phyloP scores from a whole-genome alignment of 1,284 basidiomycete species.

The Sanghuangporus weigelae region DNA sequence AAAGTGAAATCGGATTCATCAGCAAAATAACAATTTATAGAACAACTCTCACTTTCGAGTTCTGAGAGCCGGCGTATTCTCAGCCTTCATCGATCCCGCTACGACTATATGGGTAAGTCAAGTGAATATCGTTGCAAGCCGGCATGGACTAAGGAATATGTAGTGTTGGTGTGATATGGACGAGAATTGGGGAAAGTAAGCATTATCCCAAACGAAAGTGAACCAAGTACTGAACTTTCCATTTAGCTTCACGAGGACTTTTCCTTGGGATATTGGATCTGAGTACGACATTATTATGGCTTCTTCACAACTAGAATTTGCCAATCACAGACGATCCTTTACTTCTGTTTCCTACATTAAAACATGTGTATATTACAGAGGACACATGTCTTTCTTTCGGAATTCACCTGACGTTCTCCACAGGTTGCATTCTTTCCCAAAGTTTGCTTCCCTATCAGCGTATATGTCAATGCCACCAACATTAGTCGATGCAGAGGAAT shows the following conservation, averaged over 20 bases:
- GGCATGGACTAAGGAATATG: not conserved
- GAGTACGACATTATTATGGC: conserved; percentile 14
- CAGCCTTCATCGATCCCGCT: conserved; percentile 13
- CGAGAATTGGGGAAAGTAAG: conserved; percentile 18
- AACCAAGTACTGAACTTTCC: not conserved
- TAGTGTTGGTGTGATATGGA: conserved; percentile 19
- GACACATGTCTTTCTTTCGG: conserved; percentile 17
- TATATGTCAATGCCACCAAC: conserved; percentile 10
- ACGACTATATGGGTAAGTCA: conserved; percentile 17
- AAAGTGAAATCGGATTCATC: not conserved
- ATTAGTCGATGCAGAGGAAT: conserved; percentile 14
- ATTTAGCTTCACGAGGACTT: conserved; percentile 13
- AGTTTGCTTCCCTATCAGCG: conserved; percentile 14
- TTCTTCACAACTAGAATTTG: conserved; percentile 11
- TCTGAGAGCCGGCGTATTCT: conserved; percentile 15
- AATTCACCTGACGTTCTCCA: conserved; percentile 16
- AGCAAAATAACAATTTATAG: not conserved
- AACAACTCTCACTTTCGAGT: conserved; percentile 14
- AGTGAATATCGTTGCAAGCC: not conserved
- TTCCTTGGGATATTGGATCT: conserved; percentile 17
- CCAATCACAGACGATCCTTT: not conserved
- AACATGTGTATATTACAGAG: not conserved
- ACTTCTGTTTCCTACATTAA: not conserved
- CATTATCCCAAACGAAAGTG: not conserved
- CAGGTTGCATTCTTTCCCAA: conserved; percentile 13